Evolutionary conservation across 2,329 filamentous ascomycete genomes (phyloP).

Genomic region (Colletotrichum aenigma): DNA sequence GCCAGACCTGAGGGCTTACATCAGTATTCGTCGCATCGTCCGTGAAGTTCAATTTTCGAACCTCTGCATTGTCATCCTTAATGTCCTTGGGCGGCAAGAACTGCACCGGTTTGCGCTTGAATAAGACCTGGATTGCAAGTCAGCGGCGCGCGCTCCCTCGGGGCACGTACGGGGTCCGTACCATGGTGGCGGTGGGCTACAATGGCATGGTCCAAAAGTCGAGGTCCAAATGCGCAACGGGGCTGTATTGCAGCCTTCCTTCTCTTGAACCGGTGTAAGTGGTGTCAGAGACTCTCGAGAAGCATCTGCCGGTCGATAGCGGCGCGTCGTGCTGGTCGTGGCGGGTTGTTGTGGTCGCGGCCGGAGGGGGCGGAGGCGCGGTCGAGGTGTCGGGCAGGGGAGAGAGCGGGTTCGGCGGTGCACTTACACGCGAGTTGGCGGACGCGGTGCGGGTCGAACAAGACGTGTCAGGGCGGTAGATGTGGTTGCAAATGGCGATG

Average conservation of each 20-base stretch:
- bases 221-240: slow-evolving; percentile 34
- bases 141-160: slow-evolving; percentile 4
- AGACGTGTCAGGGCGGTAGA: slow-evolving; percentile 15
- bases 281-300: not conserved
- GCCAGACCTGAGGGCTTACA: slow-evolving; percentile 74
- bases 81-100: slow-evolving; percentile 74
- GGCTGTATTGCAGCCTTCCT: slow-evolving; percentile 43
- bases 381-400: slow-evolving; percentile 16
- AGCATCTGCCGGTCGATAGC: slow-evolving; percentile 20
- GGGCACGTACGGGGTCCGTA: slow-evolving; percentile 26
- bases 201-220: slow-evolving; percentile 19
- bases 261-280: slow-evolving; percentile 4
- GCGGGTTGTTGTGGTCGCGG: slow-evolving; percentile 10
- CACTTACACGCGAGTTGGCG: slow-evolving; percentile 22
- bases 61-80: slow-evolving; percentile 83
- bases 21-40: slow-evolving; percentile 18
- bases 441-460: slow-evolving; percentile 19
- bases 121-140: slow-evolving; percentile 73
- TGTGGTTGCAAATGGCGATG: slow-evolving; percentile 2
- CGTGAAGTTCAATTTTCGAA: slow-evolving; percentile 43
- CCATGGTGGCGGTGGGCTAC: slow-evolving; percentile 32
- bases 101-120: slow-evolving; percentile 93
- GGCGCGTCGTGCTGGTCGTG: slow-evolving; percentile 23
- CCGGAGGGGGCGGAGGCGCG: slow-evolving; percentile 11
- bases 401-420: slow-evolving; percentile 11